Evolutionary conservation across 1,139 yeast species (phyloP).

Genomic region (Nadsonia commutata): DNA sequence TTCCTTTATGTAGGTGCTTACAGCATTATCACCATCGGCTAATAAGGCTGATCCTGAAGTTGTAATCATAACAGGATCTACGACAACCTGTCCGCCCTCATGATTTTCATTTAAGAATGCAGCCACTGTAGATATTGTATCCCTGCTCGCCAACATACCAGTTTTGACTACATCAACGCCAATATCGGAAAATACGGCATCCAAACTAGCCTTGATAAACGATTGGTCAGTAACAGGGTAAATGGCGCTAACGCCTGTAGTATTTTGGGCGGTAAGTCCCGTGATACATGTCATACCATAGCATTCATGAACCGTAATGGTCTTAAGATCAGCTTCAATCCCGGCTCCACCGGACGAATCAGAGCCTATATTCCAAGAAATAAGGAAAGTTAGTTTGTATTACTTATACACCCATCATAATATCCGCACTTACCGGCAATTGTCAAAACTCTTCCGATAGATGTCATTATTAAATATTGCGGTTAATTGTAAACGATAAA

Average conservation of each 20-base stretch:
- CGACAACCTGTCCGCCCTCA: conserved; percentile 29
- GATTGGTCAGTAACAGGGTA: conserved; percentile 30
- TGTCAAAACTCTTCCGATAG: background rate
- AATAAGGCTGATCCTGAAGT: conserved; percentile 52
- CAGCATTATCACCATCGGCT: conserved; percentile 27
- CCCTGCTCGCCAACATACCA: conserved; percentile 56
- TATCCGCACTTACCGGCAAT: background rate
- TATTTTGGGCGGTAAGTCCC: conserved; percentile 75
- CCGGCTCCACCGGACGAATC: conserved; percentile 95
- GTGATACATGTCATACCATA: conserved; percentile 72
- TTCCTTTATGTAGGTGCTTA: conserved; percentile 30
- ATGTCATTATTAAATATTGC: background rate
- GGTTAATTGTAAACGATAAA: too few species aligned
- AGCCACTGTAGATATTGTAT: conserved; percentile 37
- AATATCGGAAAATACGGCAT: conserved; percentile 49
- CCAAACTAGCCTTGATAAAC: conserved; percentile 33
- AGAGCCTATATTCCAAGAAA: conserved; percentile 76
- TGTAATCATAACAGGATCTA: conserved; percentile 77
- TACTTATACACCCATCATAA: too few species aligned
- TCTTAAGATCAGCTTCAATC: conserved; percentile 81
- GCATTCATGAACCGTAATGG: conserved; percentile 64
- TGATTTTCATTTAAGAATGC: conserved; percentile 23
- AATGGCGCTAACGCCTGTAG: conserved; percentile 38
- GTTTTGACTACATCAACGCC: conserved; percentile 61
- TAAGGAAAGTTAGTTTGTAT: too few species aligned